phyloP scores from a whole-genome alignment of 2,329 filamentous ascomycete species.

The Thyridium curvatum region DNA sequence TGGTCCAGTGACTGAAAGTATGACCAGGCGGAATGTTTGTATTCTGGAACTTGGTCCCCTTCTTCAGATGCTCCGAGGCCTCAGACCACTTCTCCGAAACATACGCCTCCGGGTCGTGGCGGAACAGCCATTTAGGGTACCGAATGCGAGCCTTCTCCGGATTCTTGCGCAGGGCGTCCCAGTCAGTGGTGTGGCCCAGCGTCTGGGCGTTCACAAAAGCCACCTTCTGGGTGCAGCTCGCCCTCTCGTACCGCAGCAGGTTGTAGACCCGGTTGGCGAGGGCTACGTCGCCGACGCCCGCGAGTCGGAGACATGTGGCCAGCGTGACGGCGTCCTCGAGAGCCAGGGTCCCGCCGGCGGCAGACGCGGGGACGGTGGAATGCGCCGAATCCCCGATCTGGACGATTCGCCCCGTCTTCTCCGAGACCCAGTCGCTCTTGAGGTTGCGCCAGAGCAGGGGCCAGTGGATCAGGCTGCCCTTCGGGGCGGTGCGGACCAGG shows the following conservation, averaged over 20 bases:
- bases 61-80: slow-evolving; percentile 21
- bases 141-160: slow-evolving; percentile 25
- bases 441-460: slow-evolving; percentile 34
- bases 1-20: slow-evolving; percentile 28
- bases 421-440: slow-evolving; percentile 28
- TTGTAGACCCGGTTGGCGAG: slow-evolving; percentile 26
- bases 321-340: slow-evolving; percentile 34
- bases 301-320: slow-evolving; percentile 27
- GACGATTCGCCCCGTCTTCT: slow-evolving; percentile 24
- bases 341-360: slow-evolving; percentile 33
- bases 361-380: slow-evolving; percentile 31
- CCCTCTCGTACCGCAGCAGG: slow-evolving; percentile 26
- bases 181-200: slow-evolving; percentile 28
- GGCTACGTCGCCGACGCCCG: slow-evolving; percentile 20
- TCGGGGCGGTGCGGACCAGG: slow-evolving; percentile 13
- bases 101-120: slow-evolving; percentile 28
- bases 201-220: slow-evolving; percentile 29
- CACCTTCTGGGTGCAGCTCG: slow-evolving; percentile 28
- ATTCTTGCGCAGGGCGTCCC: slow-evolving; percentile 21
- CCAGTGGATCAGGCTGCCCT: slow-evolving; percentile 24
- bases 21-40: slow-evolving; percentile 27
- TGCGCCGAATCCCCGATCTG: slow-evolving; percentile 33
- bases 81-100: slow-evolving; percentile 25
- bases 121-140: slow-evolving; percentile 27
- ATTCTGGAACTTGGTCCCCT: slow-evolving; percentile 19